Conservation (phyloP, 768 basidiomycete genomes). For the Hygrophorus pudorinus region DNA sequence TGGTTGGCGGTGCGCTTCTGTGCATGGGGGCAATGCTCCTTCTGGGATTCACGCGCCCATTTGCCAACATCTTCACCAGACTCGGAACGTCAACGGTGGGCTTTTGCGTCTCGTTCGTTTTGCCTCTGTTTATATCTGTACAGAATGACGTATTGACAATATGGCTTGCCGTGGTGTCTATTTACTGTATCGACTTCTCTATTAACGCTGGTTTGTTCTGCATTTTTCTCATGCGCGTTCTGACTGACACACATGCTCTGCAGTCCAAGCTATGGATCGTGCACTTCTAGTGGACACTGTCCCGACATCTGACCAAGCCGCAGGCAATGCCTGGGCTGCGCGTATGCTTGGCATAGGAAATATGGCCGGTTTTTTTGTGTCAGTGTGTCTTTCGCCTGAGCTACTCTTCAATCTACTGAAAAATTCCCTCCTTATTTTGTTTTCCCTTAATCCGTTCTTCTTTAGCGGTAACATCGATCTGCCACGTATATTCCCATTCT, state of each 20-base stretch:
- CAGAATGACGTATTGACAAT: slow-evolving; percentile 65
- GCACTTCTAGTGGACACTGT: slow-evolving; percentile 84
- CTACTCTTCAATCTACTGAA: slow-evolving; percentile 38
- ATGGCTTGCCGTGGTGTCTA: slow-evolving; percentile 55
- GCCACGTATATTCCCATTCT: slow-evolving; percentile 53
- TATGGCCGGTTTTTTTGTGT: slow-evolving; percentile 85
- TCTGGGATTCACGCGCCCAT: slow-evolving; percentile 69
- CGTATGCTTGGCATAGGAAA: slow-evolving; percentile 86
- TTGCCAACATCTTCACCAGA: slow-evolving; percentile 43
- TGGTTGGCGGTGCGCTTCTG: slow-evolving; percentile 58
- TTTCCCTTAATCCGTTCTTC: slow-evolving; percentile 20
- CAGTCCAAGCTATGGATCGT: slow-evolving; percentile 85
- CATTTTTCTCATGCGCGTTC: not conserved
- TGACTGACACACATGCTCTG: slow-evolving; percentile 4
- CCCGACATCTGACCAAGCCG: slow-evolving; percentile 63
- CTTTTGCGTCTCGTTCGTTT: not conserved
- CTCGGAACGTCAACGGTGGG: slow-evolving; percentile 21
- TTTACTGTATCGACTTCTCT: slow-evolving; percentile 48
- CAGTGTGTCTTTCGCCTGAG: slow-evolving; percentile 18
- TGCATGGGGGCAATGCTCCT: slow-evolving; percentile 68
- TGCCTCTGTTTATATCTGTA: not conserved
- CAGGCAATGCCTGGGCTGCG: slow-evolving; percentile 92
- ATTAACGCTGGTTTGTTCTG: slow-evolving; percentile 35
- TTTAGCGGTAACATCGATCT: slow-evolving; percentile 75
- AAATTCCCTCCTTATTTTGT: slow-evolving; percentile 79